Evolutionary conservation across 768 basidiomycete genomes (phyloP), one percentile per base, ranked within the genome.

Genomic region (Saitozyma podzolica): DNA sequence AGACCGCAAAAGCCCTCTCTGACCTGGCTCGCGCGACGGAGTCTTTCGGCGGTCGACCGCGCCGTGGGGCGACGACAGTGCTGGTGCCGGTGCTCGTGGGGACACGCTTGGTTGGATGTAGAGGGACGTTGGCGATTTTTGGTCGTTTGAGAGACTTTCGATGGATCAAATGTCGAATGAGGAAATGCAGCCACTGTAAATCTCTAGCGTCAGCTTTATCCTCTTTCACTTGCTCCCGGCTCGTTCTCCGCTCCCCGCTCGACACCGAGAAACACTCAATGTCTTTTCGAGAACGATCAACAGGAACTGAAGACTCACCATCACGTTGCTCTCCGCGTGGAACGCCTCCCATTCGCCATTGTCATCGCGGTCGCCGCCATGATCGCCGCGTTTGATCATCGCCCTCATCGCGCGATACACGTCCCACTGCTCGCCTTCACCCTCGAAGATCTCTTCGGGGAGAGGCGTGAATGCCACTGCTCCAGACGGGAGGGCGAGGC

Each of bases 391-490:
- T 8, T 83, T 80, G 51, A 85, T 86, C 64, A 86, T 80, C 40
- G 82, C 81, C 54, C 83, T 83, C 91, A 98, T 97, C 80, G 88
- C 85, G 49, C 95, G 86, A 73, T 99, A 99, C 5, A 97, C 83
- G 74, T 97, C 92, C 78, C 92, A 97, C 78, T 98, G 96, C 72
- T 72, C 71, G 87, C 92, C 95, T 82, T 90, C 86, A 40, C 95
- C 95, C 81, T 91, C 88, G 70, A 97, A 97, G 20, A 93, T 84
- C 68, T 92, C 92, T 10, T 88, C 86, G 53, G 96, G 94, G 63
- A 96, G 86, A 8, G 86, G 85, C 1, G 92, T 89, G 85, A 87
- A 94, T 59, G 88, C 86, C 2, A 85, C 64, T 17, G 61, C 81
- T 40, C 77, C 80, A 59, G 82, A 80, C 9, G 83, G 82, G 42